Evolutionary conservation across 371 early-diverging fungal species (phyloP), one percentile per base, ranked within the genome.

Genomic region (Apophysomyces ossiformis): DNA sequence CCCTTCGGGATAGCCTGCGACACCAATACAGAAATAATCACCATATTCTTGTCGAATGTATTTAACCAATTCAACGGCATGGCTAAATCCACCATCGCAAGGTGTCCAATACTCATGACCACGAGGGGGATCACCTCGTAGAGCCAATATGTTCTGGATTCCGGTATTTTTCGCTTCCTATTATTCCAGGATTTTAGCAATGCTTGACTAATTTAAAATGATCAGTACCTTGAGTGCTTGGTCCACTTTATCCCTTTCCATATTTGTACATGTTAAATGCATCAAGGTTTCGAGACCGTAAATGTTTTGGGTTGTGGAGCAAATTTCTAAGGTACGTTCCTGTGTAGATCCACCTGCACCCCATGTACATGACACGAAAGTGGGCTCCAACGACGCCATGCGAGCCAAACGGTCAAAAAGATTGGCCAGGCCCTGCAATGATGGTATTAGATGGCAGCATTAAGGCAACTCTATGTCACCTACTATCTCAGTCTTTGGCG

Each of bases 261-360:
- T 96, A 79, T 98, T 98, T 65, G 99, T 97, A 74, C 97, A 97
- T 0, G 99, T 97, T 70, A 98, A 78, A 74, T 98, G 99, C 95
- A 98, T 94, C 68, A 92, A 87, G 0, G 96, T 91, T 66, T 96
- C 94, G 12, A 97, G 79, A 2, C 95, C 96, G 60, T 93, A 90
- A 0, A 93, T 86, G 11, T 85, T 83, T 77, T 97, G 96, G 13
- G 94, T 92, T 1, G 91, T 92, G 0, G 90, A 78, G 78, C 95
- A 93, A 36, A 95, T 73, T 63, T 92, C 93, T 4, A 92, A 70
- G 4, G 96, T 96, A 61, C 92, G 89, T 59, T 94, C 94, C 37
- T 90, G 87, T 5, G 95, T 95, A 3, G 93, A 89, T 1, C 97
- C 97, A 35, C 99, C 98, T 15, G 99, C 97, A 18, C 95, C 95